Evolutionary conservation across 1,139 yeast genomes (phyloP), one percentile per base, ranked within the genome.

Genomic region (Yueomyces sp.): DNA sequence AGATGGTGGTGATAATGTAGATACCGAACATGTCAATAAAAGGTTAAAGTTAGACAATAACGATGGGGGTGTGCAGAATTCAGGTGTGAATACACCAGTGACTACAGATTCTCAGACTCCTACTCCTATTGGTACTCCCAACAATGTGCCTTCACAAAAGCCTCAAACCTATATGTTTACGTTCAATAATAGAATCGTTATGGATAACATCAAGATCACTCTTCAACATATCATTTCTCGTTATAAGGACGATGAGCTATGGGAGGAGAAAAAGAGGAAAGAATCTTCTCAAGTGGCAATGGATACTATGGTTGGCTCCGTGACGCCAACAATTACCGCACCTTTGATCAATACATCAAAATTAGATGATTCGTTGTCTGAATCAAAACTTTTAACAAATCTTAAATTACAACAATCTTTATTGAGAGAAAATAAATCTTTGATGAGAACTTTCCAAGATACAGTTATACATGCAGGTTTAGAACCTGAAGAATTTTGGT

Each of bases 401-500:
- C 72, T 77, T 41, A 79, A 76, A 43, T 67, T 91, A 33, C 98
- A 91, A 55, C 94, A 87, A 53, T 76, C 76, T 46, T 64, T 89
- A 27, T 66, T 91, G 36, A 68, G 79, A 46, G 84, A 81, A 48
- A 83, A 86, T 56, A 75, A 79, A 43, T 68, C 67, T n/a, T 66
- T 91, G 42, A 75, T 85, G 66, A 73, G 76, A 46, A 76, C 84
- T 1, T 91, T 91, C 59, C 81, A 89, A 44, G 95, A 87, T 49
- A 81, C 95, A 0, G 97, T 91, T 3, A 86, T 91, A 50, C 72
- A 78, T 43, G 78, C 78, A 42, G 83, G 85, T 33, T 62, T 91
- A 39, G 79, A 86, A 3, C 86, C 93, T 0, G 75, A 73, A 31
- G 85, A 86, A 51, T 91, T 91, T 61, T 91, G 98, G 98, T 72